Conservation (phyloP, 2,329 filamentous ascomycete genomes). For the Incumbomyces delicatus region DNA sequence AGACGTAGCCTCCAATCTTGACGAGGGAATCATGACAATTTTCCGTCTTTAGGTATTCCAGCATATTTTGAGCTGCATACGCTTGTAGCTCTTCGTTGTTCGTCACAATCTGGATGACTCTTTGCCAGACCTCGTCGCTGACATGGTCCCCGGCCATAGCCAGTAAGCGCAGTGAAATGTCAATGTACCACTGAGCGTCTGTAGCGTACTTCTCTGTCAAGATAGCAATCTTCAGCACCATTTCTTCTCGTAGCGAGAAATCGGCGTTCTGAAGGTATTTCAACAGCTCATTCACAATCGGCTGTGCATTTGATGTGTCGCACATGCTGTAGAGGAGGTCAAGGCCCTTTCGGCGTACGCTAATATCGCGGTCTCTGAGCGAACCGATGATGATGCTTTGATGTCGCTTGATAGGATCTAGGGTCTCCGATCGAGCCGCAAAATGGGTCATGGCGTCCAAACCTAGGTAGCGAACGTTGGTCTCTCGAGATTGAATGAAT, state of each 20-base stretch:
- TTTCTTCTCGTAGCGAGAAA: slow-evolving; percentile 95
- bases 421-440: slow-evolving; percentile 81
- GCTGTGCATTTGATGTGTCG: slow-evolving; percentile 83
- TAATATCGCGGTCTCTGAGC: slow-evolving; percentile 90
- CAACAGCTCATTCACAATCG: slow-evolving; percentile 85
- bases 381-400: slow-evolving; percentile 93
- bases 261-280: slow-evolving; percentile 94
- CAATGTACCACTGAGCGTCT: slow-evolving; percentile 98
- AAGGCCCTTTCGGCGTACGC: slow-evolving; percentile 86
- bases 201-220: slow-evolving; percentile 97
- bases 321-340: slow-evolving; percentile 99
- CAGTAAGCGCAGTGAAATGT: slow-evolving; percentile 87
- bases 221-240: slow-evolving; percentile 98
- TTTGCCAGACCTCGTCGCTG: slow-evolving; percentile 97
- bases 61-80: slow-evolving; percentile 85
- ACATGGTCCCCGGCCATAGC: slow-evolving; percentile 97
- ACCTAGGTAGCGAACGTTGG: slow-evolving; percentile 91
- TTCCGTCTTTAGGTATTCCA: slow-evolving; percentile 85
- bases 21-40: slow-evolving; percentile 95
- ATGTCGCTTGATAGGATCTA: slow-evolving; percentile 96
- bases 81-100: slow-evolving; percentile 98
- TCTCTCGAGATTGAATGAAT: slow-evolving; percentile 94
- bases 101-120: slow-evolving; percentile 96
- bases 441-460: slow-evolving; percentile 97
- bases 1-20: slow-evolving; percentile 92